Percentiles rank a stretch among this genome's conserved stretches.
These are phyloP conservation scores for Hanseniaspora hatyaiensis DNA, from an alignment of 805 yeast species.

Conservation along the genomic window DNA sequence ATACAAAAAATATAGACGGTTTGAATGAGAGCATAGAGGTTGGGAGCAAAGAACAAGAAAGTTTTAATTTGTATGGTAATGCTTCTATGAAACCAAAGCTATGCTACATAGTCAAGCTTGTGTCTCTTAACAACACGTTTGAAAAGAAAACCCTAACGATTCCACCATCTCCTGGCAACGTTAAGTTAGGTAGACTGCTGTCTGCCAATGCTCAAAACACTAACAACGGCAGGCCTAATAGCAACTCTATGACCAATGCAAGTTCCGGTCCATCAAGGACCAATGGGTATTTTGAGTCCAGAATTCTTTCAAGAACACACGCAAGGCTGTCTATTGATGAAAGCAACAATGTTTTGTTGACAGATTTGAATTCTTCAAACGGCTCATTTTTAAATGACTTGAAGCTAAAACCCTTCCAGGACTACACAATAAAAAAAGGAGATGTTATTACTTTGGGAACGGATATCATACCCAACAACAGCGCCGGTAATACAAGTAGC, in stretches of 20 bases:
- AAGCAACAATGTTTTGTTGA: constrained; percentile 56
- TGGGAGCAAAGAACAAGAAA: constrained; percentile 5
- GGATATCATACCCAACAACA: constrained; percentile 40
- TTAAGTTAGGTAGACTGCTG: constrained; percentile 84
- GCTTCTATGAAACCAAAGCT: constrained; percentile 25
- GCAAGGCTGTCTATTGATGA: constrained; percentile 68
- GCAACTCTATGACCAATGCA: constrained; percentile 12
- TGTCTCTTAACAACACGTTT: constrained; percentile 72
- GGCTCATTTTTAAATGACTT: constrained; percentile 84
- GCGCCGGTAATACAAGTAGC: constrained; percentile 29
- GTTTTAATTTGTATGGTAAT: constrained; percentile 6
- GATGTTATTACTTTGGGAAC: constrained; percentile 91
- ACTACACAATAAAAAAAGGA: constrained; percentile 57
- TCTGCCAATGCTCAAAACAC: constrained; percentile 26
- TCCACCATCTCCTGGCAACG: constrained; percentile 69
- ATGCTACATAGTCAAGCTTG: constrained; percentile 54
- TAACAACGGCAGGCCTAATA: constrained; percentile 1
- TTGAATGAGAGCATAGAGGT: not conserved
- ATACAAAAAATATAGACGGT: no score
- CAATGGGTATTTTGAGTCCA: constrained; percentile 88
- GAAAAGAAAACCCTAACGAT: constrained; percentile 65
- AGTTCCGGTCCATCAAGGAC: constrained; percentile 14
- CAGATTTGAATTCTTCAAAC: constrained; percentile 82
- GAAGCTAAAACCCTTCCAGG: constrained; percentile 41
- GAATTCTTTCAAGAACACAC: constrained; percentile 86